Base-by-base conservation (phyloP, 163 green algal genomes). In the Scenedesmus sp. region DNA sequence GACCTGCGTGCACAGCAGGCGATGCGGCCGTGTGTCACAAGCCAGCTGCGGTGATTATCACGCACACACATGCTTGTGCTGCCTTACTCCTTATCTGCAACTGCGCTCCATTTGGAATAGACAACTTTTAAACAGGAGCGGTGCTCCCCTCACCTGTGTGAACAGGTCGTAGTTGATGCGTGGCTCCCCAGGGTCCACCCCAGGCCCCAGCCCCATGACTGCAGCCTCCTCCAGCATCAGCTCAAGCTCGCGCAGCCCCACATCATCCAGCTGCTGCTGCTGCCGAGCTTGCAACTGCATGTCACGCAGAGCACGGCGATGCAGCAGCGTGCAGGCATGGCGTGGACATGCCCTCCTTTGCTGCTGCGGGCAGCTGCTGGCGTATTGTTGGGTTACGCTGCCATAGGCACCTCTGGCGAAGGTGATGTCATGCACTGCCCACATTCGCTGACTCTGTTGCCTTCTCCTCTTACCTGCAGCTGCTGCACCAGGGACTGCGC, bases 131-230 rank as follows among this genome's bases (percentile, higher is more conserved):
- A n/a, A n/a, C n/a, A n/a, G n/a, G n/a, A n/a, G n/a, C 10, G 46
- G 6, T 53, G 46, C 46, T 16, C 46, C 46, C 46, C 46, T 53
- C 46, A 53, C 46, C 46, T 53, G 46, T 53, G 80, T 90, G 61
- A 95, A 95, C 22, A 86, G 90, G 49, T 95, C 93, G 65, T 95
- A 95, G 87, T 95, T 95, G 30, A 95, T 95, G 30, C 93, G 87
- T 24, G 93, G 72, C 59, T 92, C 88, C 9, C 90, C 85, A 61
- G 70, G 33, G 37, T 90, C 85, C 1, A 68, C 90, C 0, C 84
- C 86, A 30, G 82, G 82, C 22, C 84, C 83, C 73, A 22, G 83
- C 30, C 65, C 85, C 37, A 42, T 81, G 26, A 85, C 37, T 13
- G 87, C 91, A 85, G 83, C 86, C 85, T 93, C 85, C 73, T 92